Base-by-base conservation (phyloP, 208 protist genomes). In the Blechomonas ayalai region DNA sequence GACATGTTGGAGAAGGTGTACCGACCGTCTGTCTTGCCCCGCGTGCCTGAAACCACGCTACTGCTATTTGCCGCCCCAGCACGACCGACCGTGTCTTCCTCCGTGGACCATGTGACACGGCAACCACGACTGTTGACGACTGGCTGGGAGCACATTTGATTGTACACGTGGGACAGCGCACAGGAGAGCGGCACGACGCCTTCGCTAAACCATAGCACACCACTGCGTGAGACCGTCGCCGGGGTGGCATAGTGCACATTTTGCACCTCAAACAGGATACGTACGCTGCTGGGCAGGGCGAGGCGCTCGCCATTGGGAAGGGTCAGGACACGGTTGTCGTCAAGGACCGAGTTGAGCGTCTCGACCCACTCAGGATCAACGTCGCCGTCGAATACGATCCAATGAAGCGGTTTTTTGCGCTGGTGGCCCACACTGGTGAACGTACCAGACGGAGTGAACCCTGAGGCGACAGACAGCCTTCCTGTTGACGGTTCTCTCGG, bases 311-410 rank as follows among this genome's bases (percentile, higher is more conserved):
- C 98, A 68, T 99, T 99, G n/a, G 98, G 98, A 25, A 99, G 73
- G 16, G 98, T 99, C 7, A 99, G 84, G 6, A 99, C 53, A 62
- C 97, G 97, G 73, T 99, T 99, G 79, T 99, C 98, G 72, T 99
- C 98, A 0, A 99, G 81, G 0, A 99, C 79, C 5, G 92, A 97
- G 84, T 99, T 99, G 1, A 99, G 75, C 59, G 98, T 99, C 70
- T 99, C 97, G 1, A 99, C 97, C 98, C 98, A 99, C 67, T 98
- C 92, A 3, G 98, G 97, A 76, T 99, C 97, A 3, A 99, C 97
- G 67, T 99, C 97, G 29, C 97, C 97, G 59, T 99, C 97, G 62
- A 98, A 97, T 23, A 98, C 63, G 59, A 99, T 98, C 97, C 97
- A 99, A 62, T 99, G n/a, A n/a, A n/a, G n/a, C n/a, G n/a, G n/a